A percentile compares a stretch with the other conserved stretches of the same genome.
Conservation (phyloP, 805 yeast genomes). For the Candida coquimbonensis region DNA sequence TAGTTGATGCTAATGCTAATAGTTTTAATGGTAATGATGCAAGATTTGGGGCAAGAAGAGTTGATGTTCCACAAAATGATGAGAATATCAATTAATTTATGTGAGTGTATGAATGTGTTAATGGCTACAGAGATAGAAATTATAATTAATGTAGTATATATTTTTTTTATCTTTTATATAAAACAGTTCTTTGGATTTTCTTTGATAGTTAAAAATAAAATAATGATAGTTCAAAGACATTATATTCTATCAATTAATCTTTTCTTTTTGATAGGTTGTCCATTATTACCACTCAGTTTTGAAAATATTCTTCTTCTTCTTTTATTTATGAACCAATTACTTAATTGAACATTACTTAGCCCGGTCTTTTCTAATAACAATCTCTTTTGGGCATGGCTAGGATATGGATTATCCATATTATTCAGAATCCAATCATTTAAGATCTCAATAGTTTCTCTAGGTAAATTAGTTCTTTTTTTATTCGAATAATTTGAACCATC, state of each 20-base stretch:
- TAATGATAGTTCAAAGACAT: not conserved
- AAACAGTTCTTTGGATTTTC: not conserved
- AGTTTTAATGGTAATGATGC: slow-evolving; percentile 14
- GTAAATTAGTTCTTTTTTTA: slow-evolving; percentile 63
- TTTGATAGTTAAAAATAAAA: not conserved
- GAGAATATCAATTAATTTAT: not conserved
- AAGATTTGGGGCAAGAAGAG: slow-evolving; percentile 28
- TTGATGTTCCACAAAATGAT: slow-evolving; percentile 7
- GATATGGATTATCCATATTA: slow-evolving; percentile 77
- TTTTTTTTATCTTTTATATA: not conserved
- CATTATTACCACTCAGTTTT: slow-evolving; percentile 24
- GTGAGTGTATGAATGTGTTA: not conserved
- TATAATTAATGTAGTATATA: not conserved
- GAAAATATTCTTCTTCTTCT: slow-evolving; percentile 59
- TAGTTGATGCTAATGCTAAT: slow-evolving; percentile 5
- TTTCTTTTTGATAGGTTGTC: slow-evolving; percentile 26
- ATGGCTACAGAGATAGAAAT: not conserved
- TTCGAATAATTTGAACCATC: slow-evolving; percentile 4
- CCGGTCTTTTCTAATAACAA: slow-evolving; percentile 67
- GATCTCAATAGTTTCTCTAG: slow-evolving; percentile 69
- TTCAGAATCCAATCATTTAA: slow-evolving; percentile 67
- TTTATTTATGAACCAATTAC: slow-evolving; percentile 87
- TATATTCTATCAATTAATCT: slow-evolving; percentile 22
- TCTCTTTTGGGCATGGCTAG: slow-evolving; percentile 71
- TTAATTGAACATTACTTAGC: slow-evolving; percentile 69